phyloP scores from a whole-genome alignment of 2,329 filamentous ascomycete species.

The Trichocomaceae sp. region DNA sequence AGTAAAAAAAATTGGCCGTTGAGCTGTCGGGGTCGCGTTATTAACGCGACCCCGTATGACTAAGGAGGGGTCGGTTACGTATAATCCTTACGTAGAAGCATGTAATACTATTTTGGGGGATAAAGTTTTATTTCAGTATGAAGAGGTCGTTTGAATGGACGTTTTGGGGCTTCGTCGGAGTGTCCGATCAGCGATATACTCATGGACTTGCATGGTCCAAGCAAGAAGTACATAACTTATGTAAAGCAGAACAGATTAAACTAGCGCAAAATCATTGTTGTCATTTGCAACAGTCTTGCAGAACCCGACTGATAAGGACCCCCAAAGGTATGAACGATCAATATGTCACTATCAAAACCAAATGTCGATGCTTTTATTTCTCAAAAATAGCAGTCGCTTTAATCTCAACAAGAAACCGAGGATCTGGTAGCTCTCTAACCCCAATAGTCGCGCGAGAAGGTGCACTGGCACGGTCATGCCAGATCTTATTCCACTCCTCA shows the following conservation, averaged over 20 bases:
- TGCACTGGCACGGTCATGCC: constrained; percentile 29
- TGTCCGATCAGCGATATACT: not conserved
- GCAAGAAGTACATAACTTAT: not conserved
- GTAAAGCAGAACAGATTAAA: not conserved
- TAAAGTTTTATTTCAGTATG: too few relatives aligned
- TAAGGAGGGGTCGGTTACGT: too few relatives aligned
- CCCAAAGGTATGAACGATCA: too few relatives aligned
- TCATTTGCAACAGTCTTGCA: too few relatives aligned
- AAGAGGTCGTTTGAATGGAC: too few relatives aligned
- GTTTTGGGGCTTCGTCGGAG: not conserved
- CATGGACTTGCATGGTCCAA: not conserved
- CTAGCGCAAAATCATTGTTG: too few relatives aligned
- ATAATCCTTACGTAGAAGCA: not conserved
- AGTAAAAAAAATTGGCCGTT: too few relatives aligned
- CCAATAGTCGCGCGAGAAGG: constrained; percentile 24
- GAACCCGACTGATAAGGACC: too few relatives aligned
- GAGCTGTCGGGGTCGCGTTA: too few relatives aligned
- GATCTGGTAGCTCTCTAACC: constrained; percentile 11
- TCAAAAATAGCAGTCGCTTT: constrained; percentile 7
- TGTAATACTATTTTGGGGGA: too few relatives aligned
- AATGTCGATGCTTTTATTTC: not conserved
- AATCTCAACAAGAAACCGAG: constrained; percentile 2
- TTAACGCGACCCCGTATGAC: too few relatives aligned
- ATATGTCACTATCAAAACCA: too few relatives aligned
- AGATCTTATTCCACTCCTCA: constrained; percentile 44